These are phyloP conservation scores for Ciborinia camelliae DNA, from an alignment of 2,329 filamentous ascomycete species.

Conservation along the genomic window DNA sequence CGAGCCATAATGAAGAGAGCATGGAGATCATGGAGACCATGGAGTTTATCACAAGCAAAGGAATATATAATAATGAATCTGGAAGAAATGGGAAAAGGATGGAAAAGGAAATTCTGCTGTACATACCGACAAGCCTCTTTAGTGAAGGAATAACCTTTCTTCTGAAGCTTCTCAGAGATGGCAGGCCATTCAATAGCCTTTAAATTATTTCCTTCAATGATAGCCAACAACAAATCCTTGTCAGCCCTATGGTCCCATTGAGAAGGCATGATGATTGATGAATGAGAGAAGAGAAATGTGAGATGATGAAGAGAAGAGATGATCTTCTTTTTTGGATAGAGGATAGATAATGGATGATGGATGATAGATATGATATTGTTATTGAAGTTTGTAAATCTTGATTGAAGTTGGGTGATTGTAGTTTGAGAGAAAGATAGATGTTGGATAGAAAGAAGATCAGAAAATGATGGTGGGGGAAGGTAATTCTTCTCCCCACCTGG, in stretches of 20 bases:
- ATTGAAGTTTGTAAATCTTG: no score
- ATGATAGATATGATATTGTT: no score
- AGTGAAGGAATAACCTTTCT: conserved; percentile 31
- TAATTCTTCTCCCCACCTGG: no score
- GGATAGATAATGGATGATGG: not conserved
- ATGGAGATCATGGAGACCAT: no score
- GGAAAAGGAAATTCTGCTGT: not conserved
- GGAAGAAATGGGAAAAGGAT: not conserved
- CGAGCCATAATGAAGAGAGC: no score
- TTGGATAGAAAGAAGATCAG: not conserved
- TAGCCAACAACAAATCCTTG: conserved; percentile 33
- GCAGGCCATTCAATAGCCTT: conserved; percentile 30
- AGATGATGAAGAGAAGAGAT: not conserved
- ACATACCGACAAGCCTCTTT: conserved; percentile 37
- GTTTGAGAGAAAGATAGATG: no score
- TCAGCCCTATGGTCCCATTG: conserved; percentile 34
- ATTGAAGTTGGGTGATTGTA: no score
- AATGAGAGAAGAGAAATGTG: not conserved
- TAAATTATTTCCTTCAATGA: conserved; percentile 32
- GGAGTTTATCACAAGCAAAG: not conserved
- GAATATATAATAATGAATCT: not conserved
- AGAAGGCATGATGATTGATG: not conserved
- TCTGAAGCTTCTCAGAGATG: conserved; percentile 26
- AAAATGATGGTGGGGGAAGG: not conserved
- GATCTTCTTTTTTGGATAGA: not conserved